Base-by-base conservation (phyloP, 139 green algal genomes). In the Chlorella sp. region DNA sequence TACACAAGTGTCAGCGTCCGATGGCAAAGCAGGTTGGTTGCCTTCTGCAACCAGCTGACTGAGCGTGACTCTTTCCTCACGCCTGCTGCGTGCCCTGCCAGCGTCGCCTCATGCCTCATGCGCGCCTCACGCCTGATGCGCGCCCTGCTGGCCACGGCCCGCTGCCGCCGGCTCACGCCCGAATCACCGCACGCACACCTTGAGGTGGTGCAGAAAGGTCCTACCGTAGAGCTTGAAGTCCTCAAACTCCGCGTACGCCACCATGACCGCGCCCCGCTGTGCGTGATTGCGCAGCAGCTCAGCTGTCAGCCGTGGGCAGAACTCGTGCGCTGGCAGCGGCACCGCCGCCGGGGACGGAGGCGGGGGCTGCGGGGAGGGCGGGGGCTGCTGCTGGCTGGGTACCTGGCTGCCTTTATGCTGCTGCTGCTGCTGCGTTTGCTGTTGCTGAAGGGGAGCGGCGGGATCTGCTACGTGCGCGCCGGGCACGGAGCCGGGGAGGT, bases 191-290 rank as follows among this genome's bases (percentile, higher is more conserved):
- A 24, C 42, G 17, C 42, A 55, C 42, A 75, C 62, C 17, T 62
- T 29, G 20, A 80, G 34, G 34, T 75, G 31, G 60, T 68, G 22
- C 35, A 80, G 61, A 66, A 66, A 80, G 4, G 74, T 80, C 68
- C 20, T 30, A 2, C 74, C 74, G 26, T 74, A 80, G 49, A 61
- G 67, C 6, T 49, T n/a, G 30, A 71, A 80, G 68, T 72, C 73
- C 30, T 72, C 29, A 49, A 33, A 62, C 31, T 64, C 69, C 36
- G 62, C 73, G 33, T 75, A 80, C 1, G 68, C 68, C 31, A 80
- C 17, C 61, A 80, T 64, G 31, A 80, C 61, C 27, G 74, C 72
- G 73, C 55, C 55, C 34, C 72, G 70, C 20, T 23, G 17, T 2
- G 73, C 66, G 29, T 62, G 67, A 4, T 30, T 60, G 17, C 29